Conservation (phyloP, 2,329 filamentous ascomycete species). For the Xylariaceae sp. region DNA sequence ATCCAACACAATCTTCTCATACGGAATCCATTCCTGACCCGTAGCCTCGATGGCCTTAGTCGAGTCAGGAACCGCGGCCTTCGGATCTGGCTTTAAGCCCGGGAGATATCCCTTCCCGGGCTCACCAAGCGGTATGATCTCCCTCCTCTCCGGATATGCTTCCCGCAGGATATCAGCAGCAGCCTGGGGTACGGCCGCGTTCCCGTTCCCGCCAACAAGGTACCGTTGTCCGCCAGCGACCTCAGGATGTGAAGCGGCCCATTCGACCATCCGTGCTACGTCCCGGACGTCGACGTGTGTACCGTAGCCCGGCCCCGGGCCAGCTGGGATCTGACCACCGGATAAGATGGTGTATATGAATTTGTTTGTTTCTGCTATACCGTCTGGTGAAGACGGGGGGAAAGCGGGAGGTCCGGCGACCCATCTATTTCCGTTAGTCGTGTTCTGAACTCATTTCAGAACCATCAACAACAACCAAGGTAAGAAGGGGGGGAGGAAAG, state of each 20-base stretch:
- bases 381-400: constrained; percentile 25
- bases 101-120: constrained; percentile 37
- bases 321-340: constrained; percentile 25
- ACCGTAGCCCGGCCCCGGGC: constrained; percentile 20
- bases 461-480: not conserved
- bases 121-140: constrained; percentile 34
- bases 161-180: constrained; percentile 39
- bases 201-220: constrained; percentile 28
- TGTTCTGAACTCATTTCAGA: no score
- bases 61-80: constrained; percentile 1
- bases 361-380: constrained; percentile 32
- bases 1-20: constrained; percentile 16
- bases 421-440: constrained; percentile 23
- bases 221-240: constrained; percentile 39
- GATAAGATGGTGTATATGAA: constrained; percentile 34
- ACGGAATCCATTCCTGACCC: constrained; percentile 15
- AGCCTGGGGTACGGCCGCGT: constrained; percentile 33
- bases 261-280: constrained; percentile 38
- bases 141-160: constrained; percentile 31
- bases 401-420: constrained; percentile 39
- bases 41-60: constrained; percentile 13
- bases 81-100: constrained; percentile 9
- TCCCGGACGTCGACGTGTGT: constrained; percentile 42
- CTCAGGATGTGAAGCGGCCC: constrained; percentile 33
- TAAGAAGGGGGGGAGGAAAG: not conserved